A percentile compares a stretch with the other conserved stretches of the same genome.
Evolutionary conservation across 2,329 filamentous ascomycete genomes (phyloP).

Genomic region (Didymosphaeria variabile): DNA sequence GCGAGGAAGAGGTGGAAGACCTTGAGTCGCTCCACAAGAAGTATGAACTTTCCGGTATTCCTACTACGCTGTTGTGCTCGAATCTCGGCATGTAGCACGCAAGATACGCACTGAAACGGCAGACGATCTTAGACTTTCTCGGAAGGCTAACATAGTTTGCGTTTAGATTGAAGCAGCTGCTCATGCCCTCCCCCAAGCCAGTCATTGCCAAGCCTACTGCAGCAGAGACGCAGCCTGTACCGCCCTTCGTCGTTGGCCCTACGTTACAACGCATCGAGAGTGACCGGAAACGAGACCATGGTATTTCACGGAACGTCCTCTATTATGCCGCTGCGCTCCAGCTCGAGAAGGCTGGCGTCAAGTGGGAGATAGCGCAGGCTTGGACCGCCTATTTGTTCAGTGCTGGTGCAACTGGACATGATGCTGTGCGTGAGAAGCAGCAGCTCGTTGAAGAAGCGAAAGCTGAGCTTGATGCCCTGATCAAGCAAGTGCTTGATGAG

Average conservation of each 20-base stretch:
- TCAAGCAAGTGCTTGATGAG: slow-evolving; percentile 22
- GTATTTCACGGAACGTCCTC: background rate
- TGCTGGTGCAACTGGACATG: slow-evolving; percentile 15
- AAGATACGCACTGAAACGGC: background rate
- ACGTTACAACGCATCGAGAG: background rate
- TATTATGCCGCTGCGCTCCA: slow-evolving; percentile 22
- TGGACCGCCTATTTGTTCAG: slow-evolving; percentile 29
- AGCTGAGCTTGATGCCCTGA: slow-evolving; percentile 17
- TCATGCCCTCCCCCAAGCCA: background rate
- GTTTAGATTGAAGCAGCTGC: background rate
- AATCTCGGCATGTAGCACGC: background rate
- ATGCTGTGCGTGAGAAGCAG: slow-evolving; percentile 20
- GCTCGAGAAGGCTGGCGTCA: slow-evolving; percentile 21
- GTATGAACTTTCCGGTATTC: background rate
- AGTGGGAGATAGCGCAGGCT: slow-evolving; percentile 21
- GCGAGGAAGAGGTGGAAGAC: background rate
- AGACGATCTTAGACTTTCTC: background rate
- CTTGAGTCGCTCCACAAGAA: background rate
- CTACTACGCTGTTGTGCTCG: background rate
- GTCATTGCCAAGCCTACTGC: background rate
- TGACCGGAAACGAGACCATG: background rate
- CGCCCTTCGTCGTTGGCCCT: background rate
- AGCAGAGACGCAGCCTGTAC: background rate
- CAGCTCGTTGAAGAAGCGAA: slow-evolving; percentile 21
- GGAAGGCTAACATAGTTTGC: background rate